These are phyloP conservation scores for Acanthamoeba pearcei DNA, from an alignment of 208 protist species.

Conservation along the genomic window DNA sequence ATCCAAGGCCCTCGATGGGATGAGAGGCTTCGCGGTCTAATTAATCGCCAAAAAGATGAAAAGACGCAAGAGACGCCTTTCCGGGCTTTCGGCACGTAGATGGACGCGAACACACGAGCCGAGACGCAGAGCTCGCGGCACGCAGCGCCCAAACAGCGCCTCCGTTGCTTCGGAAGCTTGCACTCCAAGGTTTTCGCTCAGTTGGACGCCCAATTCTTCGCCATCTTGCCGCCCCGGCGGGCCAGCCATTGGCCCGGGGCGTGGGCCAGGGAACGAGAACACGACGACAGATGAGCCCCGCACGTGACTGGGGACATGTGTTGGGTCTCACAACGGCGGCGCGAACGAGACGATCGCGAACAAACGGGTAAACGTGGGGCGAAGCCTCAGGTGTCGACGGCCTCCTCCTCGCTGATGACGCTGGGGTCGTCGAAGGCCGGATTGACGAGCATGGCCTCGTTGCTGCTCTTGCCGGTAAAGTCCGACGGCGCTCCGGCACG, in stretches of 20 bases:
- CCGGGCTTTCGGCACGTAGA: no score
- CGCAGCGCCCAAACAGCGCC: background rate
- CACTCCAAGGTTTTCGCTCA: background rate
- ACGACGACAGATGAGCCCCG: no score
- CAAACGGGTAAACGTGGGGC: no score
- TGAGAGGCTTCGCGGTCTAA: background rate
- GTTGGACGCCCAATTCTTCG: background rate
- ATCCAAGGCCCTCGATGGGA: background rate
- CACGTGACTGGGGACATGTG: no score
- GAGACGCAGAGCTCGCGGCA: no score
- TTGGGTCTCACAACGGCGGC: no score
- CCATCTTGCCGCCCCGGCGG: background rate
- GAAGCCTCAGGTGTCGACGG: background rate
- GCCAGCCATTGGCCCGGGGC: background rate
- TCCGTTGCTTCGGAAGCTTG: background rate
- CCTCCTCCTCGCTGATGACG: background rate
- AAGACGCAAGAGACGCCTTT: no score
- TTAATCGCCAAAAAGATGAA: background rate
- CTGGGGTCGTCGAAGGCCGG: background rate
- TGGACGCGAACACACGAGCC: no score
- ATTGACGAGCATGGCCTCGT: background rate
- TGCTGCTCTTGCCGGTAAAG: background rate
- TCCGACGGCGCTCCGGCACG: background rate
- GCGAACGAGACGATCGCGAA: no score
- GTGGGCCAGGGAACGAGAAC: background rate